A percentile compares a stretch with the other conserved stretches of the same genome.
Evolutionary conservation across 2,329 filamentous ascomycete genomes (phyloP).

Genomic region (Botrytis hyacinthi): DNA sequence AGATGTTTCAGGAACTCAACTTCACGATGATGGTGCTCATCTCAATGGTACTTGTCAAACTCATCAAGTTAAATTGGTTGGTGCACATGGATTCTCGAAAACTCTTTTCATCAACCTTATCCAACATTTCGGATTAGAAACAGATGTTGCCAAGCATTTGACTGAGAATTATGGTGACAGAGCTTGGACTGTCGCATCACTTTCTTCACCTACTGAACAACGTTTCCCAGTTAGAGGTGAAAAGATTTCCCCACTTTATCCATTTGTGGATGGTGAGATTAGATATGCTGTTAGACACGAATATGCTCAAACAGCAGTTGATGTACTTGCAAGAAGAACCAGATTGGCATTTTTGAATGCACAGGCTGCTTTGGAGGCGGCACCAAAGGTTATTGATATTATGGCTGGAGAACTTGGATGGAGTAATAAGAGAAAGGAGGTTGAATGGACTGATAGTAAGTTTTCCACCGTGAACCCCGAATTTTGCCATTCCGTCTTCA

Average conservation of each 20-base stretch:
- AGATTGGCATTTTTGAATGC: slow-evolving; percentile 88
- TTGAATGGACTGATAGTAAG: slow-evolving; percentile 76
- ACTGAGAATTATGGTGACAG: slow-evolving; percentile 87
- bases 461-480: slow-evolving; percentile 34
- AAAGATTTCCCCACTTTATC: slow-evolving; percentile 77
- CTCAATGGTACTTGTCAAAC: slow-evolving; percentile 78
- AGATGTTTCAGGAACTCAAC: slow-evolving; percentile 66
- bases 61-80: slow-evolving; percentile 75
- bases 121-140: slow-evolving; percentile 89
- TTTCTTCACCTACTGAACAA: slow-evolving; percentile 72
- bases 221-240: slow-evolving; percentile 82
- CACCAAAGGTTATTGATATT: slow-evolving; percentile 82
- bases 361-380: slow-evolving; percentile 81
- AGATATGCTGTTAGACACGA: slow-evolving; percentile 85
- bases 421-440: slow-evolving; percentile 68
- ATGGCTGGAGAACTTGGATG: slow-evolving; percentile 84
- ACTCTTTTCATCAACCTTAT: slow-evolving; percentile 94
- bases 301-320: slow-evolving; percentile 86
- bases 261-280: slow-evolving; percentile 89
- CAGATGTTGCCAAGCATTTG: slow-evolving; percentile 86
- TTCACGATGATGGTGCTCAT: slow-evolving; percentile 67
- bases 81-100: slow-evolving; percentile 84
- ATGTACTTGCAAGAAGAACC: slow-evolving; percentile 82
- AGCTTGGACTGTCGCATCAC: slow-evolving; percentile 82
- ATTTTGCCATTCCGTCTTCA: not conserved